These are phyloP conservation scores for Vitis amurensis DNA, from an alignment of 164 flowering plant genomes.

Conservation along the genomic window DNA sequence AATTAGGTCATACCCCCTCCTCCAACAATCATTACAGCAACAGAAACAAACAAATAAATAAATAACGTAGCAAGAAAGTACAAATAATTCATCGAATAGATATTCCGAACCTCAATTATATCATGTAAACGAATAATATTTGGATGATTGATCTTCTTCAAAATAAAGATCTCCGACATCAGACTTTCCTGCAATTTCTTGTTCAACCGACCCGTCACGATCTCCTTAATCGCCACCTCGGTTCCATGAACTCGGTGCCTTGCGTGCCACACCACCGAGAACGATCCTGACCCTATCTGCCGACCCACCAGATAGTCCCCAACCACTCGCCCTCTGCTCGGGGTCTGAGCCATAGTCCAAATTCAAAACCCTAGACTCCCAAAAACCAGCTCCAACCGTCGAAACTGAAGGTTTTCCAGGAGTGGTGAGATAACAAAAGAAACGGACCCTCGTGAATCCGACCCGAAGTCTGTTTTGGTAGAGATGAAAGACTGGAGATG, in stretches of 20 bases:
- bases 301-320: conserved; percentile 78
- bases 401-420: not conserved
- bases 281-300: conserved; percentile 92
- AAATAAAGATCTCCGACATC: conserved; percentile 77
- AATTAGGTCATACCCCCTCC: not conserved
- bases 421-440: no score
- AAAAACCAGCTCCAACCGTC: conserved; percentile 9
- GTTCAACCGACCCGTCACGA: conserved; percentile 57
- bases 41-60: conserved; percentile 16
- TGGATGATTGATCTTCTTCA: conserved; percentile 78
- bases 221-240: conserved; percentile 96
- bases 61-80: not conserved
- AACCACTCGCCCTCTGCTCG: conserved; percentile 53
- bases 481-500: not conserved
- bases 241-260: conserved; percentile 80
- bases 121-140: conserved; percentile 85
- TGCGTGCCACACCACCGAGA: conserved; percentile 92
- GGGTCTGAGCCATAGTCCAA: conserved; percentile 50
- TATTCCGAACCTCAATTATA: conserved; percentile 67
- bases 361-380: conserved; percentile 25
- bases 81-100: no score
- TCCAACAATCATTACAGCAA: no score
- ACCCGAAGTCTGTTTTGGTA: not conserved
- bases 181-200: conserved; percentile 84
- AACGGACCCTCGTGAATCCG: conserved; percentile 8